Base-by-base conservation (phyloP, 352 stramenopile species). In the Thalassiosira mediterranea region DNA sequence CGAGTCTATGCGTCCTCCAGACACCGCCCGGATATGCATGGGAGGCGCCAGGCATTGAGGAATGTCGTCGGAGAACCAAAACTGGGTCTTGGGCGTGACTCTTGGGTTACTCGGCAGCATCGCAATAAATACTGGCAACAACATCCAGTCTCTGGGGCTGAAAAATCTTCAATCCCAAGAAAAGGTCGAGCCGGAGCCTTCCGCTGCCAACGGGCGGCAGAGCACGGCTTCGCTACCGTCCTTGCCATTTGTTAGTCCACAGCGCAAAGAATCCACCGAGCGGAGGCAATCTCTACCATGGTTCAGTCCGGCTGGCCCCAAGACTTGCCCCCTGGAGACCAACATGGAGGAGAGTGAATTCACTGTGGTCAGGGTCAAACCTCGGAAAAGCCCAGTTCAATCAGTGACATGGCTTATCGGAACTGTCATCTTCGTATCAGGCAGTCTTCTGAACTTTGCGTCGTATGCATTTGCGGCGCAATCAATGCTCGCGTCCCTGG, bases 101-200 rank as follows among this genome's bases (percentile, higher is more conserved):
- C 60, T 88, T n/a, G 80, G 81, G 3, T 49, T 88, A 8, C 57
- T 88, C 11, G 77, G 81, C 4, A 80, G 60, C 23, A 81, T 85
- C 31, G 62, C 65, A 0, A 88, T 88, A 29, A 88, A 88, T 44
- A 85, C 69, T 10, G 81, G 77, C 11, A 87, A 88, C 40, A 88
- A 88, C 42, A 68, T 88, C 26, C 81, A 88, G 46, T 79, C 54
- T 21, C 54, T 87, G 0, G 77, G 81, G 4, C 23, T 81, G 13
- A 81, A 74, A 40, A 5, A 25, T 8, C 17, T 72, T 13, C 40
- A 74, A 52, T 49, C 23, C 10, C 73, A 70, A 49, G 29, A 70
- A 4, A 62, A 66, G 1, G 48, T 70, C 10, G 44, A 65, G 28
- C 63, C 61, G 32, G 51, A 74, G 4, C 32, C 31, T 29, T 17